A percentile compares a stretch with the other conserved stretches of the same genome.
These are phyloP conservation scores for Spiraea crenata DNA, from an alignment of 331 rosid genomes.

Conservation along the genomic window DNA sequence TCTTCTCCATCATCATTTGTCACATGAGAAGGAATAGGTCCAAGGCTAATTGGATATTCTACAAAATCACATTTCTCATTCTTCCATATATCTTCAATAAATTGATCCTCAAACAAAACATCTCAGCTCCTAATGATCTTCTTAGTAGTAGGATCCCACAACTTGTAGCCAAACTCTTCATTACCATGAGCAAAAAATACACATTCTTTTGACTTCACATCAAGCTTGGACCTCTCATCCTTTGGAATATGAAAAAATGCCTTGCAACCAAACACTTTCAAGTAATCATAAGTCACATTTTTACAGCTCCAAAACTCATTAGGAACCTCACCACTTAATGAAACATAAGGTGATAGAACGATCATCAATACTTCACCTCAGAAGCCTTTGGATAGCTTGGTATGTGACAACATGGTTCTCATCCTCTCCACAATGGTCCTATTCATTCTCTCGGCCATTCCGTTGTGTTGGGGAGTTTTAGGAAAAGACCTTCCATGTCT, in stretches of 20 bases:
- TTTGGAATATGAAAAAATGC: neutral
- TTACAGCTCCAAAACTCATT: neutral
- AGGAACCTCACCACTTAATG: neutral
- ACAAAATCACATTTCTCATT: neutral
- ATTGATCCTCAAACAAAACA: neutral
- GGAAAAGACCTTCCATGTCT: neutral
- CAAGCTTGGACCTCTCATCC: too few relatives aligned
- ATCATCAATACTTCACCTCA: conserved; percentile 8
- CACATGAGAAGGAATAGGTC: neutral
- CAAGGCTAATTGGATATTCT: neutral
- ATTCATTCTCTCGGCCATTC: neutral
- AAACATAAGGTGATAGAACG: neutral
- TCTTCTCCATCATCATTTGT: neutral
- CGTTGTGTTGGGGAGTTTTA: neutral
- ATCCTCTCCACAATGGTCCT: neutral
- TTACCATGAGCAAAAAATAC: too few relatives aligned
- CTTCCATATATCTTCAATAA: neutral
- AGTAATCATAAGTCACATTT: too few relatives aligned
- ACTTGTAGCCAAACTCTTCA: too few relatives aligned
- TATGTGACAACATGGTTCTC: conserved; percentile 5
- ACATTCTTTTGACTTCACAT: too few relatives aligned
- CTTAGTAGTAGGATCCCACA: neutral
- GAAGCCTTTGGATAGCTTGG: neutral
- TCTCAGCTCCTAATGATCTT: neutral
- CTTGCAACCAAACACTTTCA: conserved; percentile 13